These are phyloP conservation scores for Primulina tabacum DNA, from an alignment of 257 asterid genomes.

Conservation along the genomic window DNA sequence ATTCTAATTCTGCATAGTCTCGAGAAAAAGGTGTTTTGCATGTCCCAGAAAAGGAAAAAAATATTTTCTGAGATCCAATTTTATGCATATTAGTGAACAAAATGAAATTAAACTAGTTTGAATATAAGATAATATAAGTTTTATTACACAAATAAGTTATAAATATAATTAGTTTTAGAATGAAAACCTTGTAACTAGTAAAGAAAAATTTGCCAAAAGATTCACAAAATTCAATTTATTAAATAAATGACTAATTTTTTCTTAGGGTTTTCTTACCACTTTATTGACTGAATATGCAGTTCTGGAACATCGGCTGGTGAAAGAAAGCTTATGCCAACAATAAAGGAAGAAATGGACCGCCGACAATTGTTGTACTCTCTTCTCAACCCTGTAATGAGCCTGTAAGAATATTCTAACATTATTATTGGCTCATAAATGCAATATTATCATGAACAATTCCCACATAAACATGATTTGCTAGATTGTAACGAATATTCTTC, in stretches of 20 bases:
- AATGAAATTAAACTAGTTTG: background rate
- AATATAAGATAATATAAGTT: too few species aligned
- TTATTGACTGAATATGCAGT: slow-evolving; percentile 31
- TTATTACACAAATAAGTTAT: background rate
- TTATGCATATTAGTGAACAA: background rate
- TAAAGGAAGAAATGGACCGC: slow-evolving; percentile 67
- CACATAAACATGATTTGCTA: background rate
- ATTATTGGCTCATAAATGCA: background rate
- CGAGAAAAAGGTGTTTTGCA: background rate
- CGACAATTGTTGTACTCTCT: slow-evolving; percentile 64
- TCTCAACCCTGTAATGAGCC: slow-evolving; percentile 83
- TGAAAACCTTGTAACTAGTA: too few species aligned
- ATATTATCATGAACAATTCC: too few species aligned
- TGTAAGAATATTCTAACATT: slow-evolving; percentile 39
- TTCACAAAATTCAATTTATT: background rate
- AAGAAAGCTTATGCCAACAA: slow-evolving; percentile 84
- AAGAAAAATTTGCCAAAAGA: background rate
- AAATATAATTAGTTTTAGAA: too few species aligned
- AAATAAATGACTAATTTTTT: too few species aligned
- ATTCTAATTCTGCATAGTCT: background rate
- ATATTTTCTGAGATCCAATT: background rate
- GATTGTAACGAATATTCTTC: background rate
- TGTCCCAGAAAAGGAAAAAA: background rate
- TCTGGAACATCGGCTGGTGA: slow-evolving; percentile 94
- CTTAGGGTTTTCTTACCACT: background rate